phyloP scores from a whole-genome alignment of 805 yeast genomes.

The Yarrowia sp. region DNA sequence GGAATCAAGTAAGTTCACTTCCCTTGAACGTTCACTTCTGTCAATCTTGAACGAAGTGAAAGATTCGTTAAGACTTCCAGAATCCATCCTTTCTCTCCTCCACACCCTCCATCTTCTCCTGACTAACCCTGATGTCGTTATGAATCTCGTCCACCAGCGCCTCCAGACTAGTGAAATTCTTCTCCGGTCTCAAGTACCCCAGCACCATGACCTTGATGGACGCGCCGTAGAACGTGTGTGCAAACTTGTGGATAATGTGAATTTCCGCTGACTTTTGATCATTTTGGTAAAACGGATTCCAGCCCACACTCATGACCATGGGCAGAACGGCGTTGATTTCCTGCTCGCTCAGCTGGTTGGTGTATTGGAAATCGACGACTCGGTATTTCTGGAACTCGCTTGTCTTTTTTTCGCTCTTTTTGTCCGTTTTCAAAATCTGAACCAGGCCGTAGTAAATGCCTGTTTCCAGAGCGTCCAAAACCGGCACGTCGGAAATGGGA shows the following conservation, averaged over 20 bases:
- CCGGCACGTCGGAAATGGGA: constrained; percentile 49
- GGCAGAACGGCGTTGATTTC: constrained; percentile 57
- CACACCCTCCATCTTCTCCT: constrained; percentile 42
- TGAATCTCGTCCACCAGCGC: constrained; percentile 82
- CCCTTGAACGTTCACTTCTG: too few species aligned
- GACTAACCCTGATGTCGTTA: constrained; percentile 69
- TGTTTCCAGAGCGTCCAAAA: constrained; percentile 41
- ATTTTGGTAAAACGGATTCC: constrained; percentile 89
- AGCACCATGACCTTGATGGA: constrained; percentile 61
- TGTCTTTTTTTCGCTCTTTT: constrained; percentile 16
- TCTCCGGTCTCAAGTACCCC: constrained; percentile 90
- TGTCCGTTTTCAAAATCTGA: constrained; percentile 27
- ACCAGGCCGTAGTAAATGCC: constrained; percentile 93
- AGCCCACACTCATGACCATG: constrained; percentile 93
- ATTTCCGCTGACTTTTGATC: constrained; percentile 75
- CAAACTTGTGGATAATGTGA: constrained; percentile 75
- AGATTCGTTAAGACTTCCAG: too few species aligned
- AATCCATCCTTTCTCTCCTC: constrained; percentile 36
- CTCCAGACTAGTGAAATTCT: constrained; percentile 77
- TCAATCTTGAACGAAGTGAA: too few species aligned
- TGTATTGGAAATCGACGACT: constrained; percentile 58
- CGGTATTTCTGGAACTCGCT: constrained; percentile 27
- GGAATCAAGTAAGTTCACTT: too few species aligned
- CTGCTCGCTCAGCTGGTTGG: constrained; percentile 44
- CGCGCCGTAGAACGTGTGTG: constrained; percentile 73